Percentiles rank a stretch among this genome's conserved stretches.
Conservation (phyloP, 306 rosid genomes). For the Vigna mungo region DNA sequence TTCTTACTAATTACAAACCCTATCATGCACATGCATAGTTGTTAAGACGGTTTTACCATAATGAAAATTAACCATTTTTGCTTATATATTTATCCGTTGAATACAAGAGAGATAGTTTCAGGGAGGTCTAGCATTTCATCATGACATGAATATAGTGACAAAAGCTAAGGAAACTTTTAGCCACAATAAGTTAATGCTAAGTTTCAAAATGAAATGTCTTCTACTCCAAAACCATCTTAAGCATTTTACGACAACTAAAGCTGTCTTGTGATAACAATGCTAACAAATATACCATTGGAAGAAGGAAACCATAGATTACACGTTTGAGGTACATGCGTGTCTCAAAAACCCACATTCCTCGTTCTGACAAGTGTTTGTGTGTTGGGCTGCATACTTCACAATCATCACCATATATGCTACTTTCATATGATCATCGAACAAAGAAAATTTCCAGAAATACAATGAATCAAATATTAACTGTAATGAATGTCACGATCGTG, state of each 20-base stretch:
- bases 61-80: neutral
- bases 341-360: neutral
- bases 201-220: slow-evolving; percentile 43
- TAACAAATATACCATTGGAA: neutral
- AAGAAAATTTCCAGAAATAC: too few species aligned
- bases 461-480: too few species aligned
- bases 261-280: neutral
- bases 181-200: slow-evolving; percentile 20
- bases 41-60: neutral
- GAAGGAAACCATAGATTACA: slow-evolving; percentile 35
- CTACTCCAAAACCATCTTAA: slow-evolving; percentile 47
- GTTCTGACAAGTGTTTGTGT: neutral
- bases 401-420: neutral
- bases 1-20: neutral
- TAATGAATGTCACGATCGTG: slow-evolving; percentile 20
- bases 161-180: slow-evolving; percentile 24
- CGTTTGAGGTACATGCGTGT: slow-evolving; percentile 4
- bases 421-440: neutral
- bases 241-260: slow-evolving; percentile 31
- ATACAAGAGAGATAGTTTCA: neutral
- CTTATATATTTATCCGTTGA: neutral
- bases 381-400: neutral
- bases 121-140: slow-evolving; percentile 41
- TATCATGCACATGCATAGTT: neutral
- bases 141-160: slow-evolving; percentile 17